Conservation (phyloP, 352 stramenopile species). For the Pythium guiyangense region DNA sequence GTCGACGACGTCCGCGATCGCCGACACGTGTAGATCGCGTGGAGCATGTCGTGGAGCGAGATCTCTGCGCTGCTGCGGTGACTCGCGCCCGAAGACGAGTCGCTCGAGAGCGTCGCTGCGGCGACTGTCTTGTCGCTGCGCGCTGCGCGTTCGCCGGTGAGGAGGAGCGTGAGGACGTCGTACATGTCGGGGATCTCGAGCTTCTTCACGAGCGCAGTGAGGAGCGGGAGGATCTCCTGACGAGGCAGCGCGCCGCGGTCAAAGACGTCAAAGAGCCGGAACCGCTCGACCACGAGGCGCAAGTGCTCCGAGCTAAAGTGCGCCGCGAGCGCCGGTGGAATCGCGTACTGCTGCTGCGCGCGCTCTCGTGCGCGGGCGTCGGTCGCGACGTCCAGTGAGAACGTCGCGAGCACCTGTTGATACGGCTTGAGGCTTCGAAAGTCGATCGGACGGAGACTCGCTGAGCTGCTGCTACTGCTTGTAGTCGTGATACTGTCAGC, state of each 20-base stretch:
- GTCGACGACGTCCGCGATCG: slow-evolving; percentile 1
- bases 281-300: slow-evolving; percentile 24
- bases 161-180: slow-evolving; percentile 25
- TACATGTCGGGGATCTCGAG: slow-evolving; percentile 41
- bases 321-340: slow-evolving; percentile 20
- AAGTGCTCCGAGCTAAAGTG: slow-evolving; percentile 31
- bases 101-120: not conserved
- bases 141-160: slow-evolving; percentile 4
- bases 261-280: slow-evolving; percentile 39
- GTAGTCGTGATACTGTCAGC: too few species aligned
- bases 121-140: not conserved
- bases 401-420: slow-evolving; percentile 31
- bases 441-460: slow-evolving; percentile 2
- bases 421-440: slow-evolving; percentile 25
- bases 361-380: slow-evolving; percentile 23
- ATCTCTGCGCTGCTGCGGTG: slow-evolving; percentile 1
- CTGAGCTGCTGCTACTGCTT: too few species aligned
- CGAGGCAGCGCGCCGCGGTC: slow-evolving; percentile 28
- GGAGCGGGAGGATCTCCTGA: slow-evolving; percentile 34
- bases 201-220: slow-evolving; percentile 27
- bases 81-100: not conserved
- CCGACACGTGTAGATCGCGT: slow-evolving; percentile 5
- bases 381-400: slow-evolving; percentile 18
- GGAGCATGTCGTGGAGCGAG: slow-evolving; percentile 3
- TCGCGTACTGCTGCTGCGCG: slow-evolving; percentile 17